These are phyloP conservation scores for Luzula sylvatica DNA, from an alignment of 176 grass and related monocot species.

Conservation along the genomic window DNA sequence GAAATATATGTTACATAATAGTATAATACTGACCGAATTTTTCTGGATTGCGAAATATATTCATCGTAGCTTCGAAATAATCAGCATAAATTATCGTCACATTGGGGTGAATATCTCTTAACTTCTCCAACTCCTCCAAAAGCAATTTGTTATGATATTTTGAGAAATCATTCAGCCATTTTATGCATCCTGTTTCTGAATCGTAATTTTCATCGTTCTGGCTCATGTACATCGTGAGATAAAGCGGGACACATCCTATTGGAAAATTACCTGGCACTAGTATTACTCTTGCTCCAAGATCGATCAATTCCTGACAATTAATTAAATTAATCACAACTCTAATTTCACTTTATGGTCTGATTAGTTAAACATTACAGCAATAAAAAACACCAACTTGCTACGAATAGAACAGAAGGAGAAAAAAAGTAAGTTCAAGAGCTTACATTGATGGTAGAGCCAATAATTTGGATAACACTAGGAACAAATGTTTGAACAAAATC, in stretches of 20 bases:
- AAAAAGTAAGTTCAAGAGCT: background rate
- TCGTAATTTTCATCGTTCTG: slow-evolving; percentile 5
- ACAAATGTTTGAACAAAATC: slow-evolving; percentile 8
- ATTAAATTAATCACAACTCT: too few species aligned
- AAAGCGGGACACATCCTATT: slow-evolving; percentile 15
- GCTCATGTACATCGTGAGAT: slow-evolving; percentile 9
- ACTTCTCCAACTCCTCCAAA: background rate
- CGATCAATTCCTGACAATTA: slow-evolving; percentile 9
- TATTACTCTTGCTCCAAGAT: slow-evolving; percentile 1
- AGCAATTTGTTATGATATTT: background rate
- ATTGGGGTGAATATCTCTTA: background rate
- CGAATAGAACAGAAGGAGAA: background rate
- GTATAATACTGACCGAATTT: slow-evolving; percentile 2
- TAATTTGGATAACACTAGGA: slow-evolving; percentile 1
- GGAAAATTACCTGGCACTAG: slow-evolving; percentile 23
- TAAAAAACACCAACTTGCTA: too few species aligned
- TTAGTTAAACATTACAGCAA: too few species aligned
- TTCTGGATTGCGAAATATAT: slow-evolving; percentile 7
- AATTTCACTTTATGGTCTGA: too few species aligned
- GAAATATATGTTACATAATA: too few species aligned
- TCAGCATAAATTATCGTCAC: slow-evolving; percentile 14
- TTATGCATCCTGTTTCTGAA: slow-evolving; percentile 5
- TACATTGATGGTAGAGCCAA: background rate
- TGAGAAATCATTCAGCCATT: slow-evolving; percentile 27
- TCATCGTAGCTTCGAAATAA: background rate